Base-by-base conservation (phyloP, 768 basidiomycete genomes). In the Lactarius deliciosus region DNA sequence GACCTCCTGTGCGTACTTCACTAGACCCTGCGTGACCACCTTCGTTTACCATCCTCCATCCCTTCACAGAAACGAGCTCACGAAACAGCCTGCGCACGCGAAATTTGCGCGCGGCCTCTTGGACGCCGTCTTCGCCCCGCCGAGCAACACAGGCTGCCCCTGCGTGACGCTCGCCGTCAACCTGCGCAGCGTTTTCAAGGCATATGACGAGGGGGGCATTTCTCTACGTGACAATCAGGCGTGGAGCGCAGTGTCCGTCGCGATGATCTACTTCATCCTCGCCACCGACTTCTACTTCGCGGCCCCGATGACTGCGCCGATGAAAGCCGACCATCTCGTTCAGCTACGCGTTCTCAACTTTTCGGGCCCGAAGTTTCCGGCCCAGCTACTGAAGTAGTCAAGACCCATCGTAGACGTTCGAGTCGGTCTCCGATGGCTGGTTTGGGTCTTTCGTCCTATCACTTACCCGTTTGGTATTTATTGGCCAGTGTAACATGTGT, bases 241-340 rank as follows among this genome's bases (percentile, higher is more conserved):
- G 22, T 41, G 57, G 57, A 15, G 22, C 38, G 22, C 36, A 1
- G 57, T 58, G 18, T 22, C 38, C 57, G 57, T 28, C 36, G 57
- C 36, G 36, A 58, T 58, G 57, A 22, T 58, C n/a, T 58, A 58
- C 38, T 58, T 58, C 57, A 40, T 58, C 38, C 22, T 58, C 15
- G 28, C 25, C 15, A 58, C 57, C 57, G 57, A 58, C 22, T 58
- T 58, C 36, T 38, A 58, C 36, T 58, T 58, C 38, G 57, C 57
- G 10, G 16, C 11, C 5, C 25, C 57, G 10, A 58, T 58, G 57
- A 58, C 5, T 6, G 36, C 57, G 22, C 57, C 18, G 20, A 36
- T 41, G 57, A 58, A 28, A 36, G 38, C 57, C 34, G 16, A 8
- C 38, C 57, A 58, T 40, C 20, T 58, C 22, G 16, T 15, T 9